Evolutionary conservation across 768 basidiomycete species (phyloP).

Genomic region (Suillus sp.): DNA sequence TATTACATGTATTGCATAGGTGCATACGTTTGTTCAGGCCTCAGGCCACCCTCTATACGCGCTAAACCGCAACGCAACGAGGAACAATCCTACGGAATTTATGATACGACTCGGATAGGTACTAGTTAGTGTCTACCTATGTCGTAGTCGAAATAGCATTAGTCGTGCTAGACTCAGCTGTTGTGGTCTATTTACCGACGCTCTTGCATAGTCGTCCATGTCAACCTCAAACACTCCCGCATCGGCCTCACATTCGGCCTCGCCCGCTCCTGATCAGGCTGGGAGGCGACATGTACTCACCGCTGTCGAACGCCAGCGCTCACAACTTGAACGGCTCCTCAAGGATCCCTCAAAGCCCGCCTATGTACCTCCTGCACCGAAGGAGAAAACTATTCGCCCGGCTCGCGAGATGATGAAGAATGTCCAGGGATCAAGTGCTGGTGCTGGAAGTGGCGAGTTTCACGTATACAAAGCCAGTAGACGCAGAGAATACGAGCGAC

Average conservation of each 20-base stretch:
- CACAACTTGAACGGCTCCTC: conserved; percentile 84
- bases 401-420: conserved; percentile 99
- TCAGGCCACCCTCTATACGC: not conserved
- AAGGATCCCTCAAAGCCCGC: conserved; percentile 87
- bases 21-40: not conserved
- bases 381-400: conserved; percentile 79
- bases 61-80: too few species aligned
- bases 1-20: not conserved
- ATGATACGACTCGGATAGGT: not conserved
- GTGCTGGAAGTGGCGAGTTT: conserved; percentile 96
- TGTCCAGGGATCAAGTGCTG: conserved; percentile 96
- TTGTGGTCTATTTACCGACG: conserved; percentile 26
- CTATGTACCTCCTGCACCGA: conserved; percentile 75
- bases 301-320: conserved; percentile 53
- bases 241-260: conserved; percentile 32
- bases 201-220: conserved; percentile 24
- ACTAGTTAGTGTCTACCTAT: not conserved
- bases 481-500: conserved; percentile 91
- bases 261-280: conserved; percentile 30
- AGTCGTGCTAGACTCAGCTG: conserved; percentile 1
- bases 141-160: not conserved
- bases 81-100: not conserved
- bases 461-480: conserved; percentile 98
- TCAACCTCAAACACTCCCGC: conserved; percentile 33
- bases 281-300: conserved; percentile 48